Evolutionary conservation across 345 rosid species (phyloP), one percentile per base, ranked within the genome.

Genomic region (Syzygium grande): DNA sequence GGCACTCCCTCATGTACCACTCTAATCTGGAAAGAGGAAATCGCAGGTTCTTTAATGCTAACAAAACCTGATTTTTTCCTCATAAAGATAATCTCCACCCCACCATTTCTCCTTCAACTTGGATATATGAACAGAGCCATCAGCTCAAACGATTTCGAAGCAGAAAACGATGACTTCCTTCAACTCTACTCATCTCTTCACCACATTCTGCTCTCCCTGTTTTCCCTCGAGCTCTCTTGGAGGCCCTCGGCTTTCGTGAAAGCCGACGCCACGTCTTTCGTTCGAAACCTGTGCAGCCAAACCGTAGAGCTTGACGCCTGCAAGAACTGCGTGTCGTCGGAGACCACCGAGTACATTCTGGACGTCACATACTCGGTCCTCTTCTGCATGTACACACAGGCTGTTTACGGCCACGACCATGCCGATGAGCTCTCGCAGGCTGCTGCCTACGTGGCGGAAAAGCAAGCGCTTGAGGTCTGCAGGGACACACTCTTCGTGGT

Each of bases 321-420:
- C 63, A 51, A 49, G 84, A 29, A 61, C 43, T 87, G 89, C 54
- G 25, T 85, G 29, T 77, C 8, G 11, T 52, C 84, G 22, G 89
- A 85, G 16, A 34, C 78, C 21, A 52, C 86, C 1, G 56, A 73
- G 34, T 51, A 78, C 49, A 73, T 87, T 15, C 52, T 86, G 5
- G 54, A 87, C 43, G 27, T 89, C 65, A 61, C 52, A 21, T 46
- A 87, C 53, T 87, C 86, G 13, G 68, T 85, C 27, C 25, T 85
- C 3, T 89, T 78, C 79, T 87, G 89, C 63, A 87, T 89, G 89
- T 87, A 87, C 84, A 55, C 88, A 29, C 73, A 88, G 52, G 78
- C 85, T 11, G 85, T 14, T 8, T 34, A 86, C 29, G 89, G 54
- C 22, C 88, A 90, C 56, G 85, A 51, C 5, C 53, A 51, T 4